Evolutionary conservation across 1,284 basidiomycete species (phyloP).

Genomic region (Cryptococcus hybrid): DNA sequence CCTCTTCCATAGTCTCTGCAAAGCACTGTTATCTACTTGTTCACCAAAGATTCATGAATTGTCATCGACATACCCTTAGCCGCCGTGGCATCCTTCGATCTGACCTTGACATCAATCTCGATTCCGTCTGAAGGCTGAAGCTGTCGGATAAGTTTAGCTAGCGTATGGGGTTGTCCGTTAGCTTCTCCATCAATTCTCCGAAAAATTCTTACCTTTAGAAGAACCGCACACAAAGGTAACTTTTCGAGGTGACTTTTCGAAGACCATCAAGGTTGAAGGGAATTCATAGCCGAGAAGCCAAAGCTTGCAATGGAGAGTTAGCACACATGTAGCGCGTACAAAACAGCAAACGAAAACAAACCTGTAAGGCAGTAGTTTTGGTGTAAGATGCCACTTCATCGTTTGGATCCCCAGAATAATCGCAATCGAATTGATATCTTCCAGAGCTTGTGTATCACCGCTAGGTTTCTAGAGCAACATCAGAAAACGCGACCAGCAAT

Average conservation of each 20-base stretch:
- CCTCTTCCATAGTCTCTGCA: slow-evolving; percentile 34
- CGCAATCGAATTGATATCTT: slow-evolving; percentile 62
- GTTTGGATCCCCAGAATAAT: slow-evolving; percentile 69
- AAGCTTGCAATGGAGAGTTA: slow-evolving; percentile 57
- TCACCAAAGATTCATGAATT: no score
- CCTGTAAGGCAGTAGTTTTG: slow-evolving; percentile 89
- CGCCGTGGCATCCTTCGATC: slow-evolving; percentile 42
- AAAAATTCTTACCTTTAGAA: slow-evolving; percentile 68
- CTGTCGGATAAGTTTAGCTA: slow-evolving; percentile 48
- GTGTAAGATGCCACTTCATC: slow-evolving; percentile 78
- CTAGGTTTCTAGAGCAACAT: slow-evolving; percentile 69
- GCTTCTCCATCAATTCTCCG: background rate
- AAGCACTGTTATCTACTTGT: background rate
- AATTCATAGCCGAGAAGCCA: slow-evolving; percentile 97
- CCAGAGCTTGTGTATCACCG: slow-evolving; percentile 56
- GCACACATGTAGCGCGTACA: background rate
- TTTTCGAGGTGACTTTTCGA: slow-evolving; percentile 59
- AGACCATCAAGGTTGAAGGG: slow-evolving; percentile 84
- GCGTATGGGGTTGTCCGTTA: background rate
- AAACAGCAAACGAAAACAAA: slow-evolving; percentile 47
- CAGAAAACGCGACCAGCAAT: background rate
- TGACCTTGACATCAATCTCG: slow-evolving; percentile 39
- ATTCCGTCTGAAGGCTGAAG: slow-evolving; percentile 30
- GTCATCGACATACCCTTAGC: slow-evolving; percentile 6
- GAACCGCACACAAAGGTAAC: slow-evolving; percentile 81